phyloP scores from a whole-genome alignment of 192 early-diverging fungal genomes.

The Jimgerdemannia lactiflua region DNA sequence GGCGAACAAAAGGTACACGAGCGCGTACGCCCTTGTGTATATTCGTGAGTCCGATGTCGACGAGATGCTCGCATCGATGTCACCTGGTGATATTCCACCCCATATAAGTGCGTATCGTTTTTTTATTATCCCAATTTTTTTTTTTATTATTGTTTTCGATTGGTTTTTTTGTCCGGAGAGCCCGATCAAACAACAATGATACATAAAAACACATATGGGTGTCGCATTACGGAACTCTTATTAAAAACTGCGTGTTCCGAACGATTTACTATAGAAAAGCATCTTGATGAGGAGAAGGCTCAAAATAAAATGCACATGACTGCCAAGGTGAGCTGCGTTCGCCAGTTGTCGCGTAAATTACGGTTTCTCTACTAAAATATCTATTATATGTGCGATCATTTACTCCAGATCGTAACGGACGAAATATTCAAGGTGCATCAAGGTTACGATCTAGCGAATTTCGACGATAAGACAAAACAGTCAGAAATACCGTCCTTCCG shows the following conservation, averaged over 20 bases:
- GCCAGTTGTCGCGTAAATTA: neutral
- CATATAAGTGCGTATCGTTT: conserved; percentile 66
- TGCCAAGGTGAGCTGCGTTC: conserved; percentile 54
- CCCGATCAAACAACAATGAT: conserved; percentile 59
- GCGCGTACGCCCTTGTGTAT: conserved; percentile 99
- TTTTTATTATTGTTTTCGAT: too few relatives aligned
- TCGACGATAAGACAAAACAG: too few relatives aligned
- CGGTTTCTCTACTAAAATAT: too few relatives aligned
- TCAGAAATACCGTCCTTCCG: too few relatives aligned
- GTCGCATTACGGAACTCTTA: conserved; percentile 2
- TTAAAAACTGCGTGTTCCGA: neutral
- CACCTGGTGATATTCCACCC: neutral
- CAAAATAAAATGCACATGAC: conserved; percentile 67
- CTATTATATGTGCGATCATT: neutral
- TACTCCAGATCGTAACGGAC: conserved; percentile 58
- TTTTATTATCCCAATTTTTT: neutral
- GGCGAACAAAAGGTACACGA: conserved; percentile 81
- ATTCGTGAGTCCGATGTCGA: conserved; percentile 60
- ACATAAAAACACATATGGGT: conserved; percentile 79
- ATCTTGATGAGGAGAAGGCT: conserved; percentile 64
- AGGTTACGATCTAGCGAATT: conserved; percentile 48
- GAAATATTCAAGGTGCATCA: conserved; percentile 64
- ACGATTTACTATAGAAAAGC: conserved; percentile 17
- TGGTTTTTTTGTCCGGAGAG: neutral
- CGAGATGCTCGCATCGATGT: too few relatives aligned